Evolutionary conservation across 1,284 basidiomycete genomes (phyloP), one percentile per base, ranked within the genome.

Genomic region (Sporisorium iseilematis-ciliati): DNA sequence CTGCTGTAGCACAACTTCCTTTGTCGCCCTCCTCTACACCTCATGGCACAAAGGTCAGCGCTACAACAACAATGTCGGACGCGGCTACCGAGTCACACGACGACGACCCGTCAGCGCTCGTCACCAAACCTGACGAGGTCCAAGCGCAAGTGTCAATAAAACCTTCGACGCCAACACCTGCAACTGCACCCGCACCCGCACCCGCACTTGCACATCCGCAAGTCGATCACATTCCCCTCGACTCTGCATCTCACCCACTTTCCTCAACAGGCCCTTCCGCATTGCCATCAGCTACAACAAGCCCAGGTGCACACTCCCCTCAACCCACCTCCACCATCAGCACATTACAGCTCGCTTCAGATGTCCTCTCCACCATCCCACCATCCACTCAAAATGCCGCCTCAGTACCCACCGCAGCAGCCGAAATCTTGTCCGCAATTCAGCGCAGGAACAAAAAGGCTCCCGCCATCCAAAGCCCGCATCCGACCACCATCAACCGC

Each of bases 401-500:
- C 18, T 29, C 54, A 1, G 52, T 65, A 7, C 57, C 57, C n/a
- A 31, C 60, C 7, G 62, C 57, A 33, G 62, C 71, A n/a, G 71
- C 62, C 4, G 23, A 65, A 18, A 58, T 68, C 11, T 31, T 75
- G 18, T 55, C 56, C 11, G 59, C 66, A 3, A 45, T 75, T 8
- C 62, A 65, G 14, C 62, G 54, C 23, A 60, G 57, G 26, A 41
- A 52, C 52, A 75, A 75, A 58, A 69, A 71, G 55, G 55, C 59
- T 0, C 57, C 66, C 40, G 72, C 72, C 52, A 53, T 75, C 26
- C 66, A 64, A 10, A 75, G 72, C 43, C 72, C 72, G 4, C 48
- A 48, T 41, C 63, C 72, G 4, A 61, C 45, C 33, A 3, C 35
- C 35, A 64, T 59, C 5, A 12, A 59, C 20, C 72, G 58, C 43